A percentile compares a stretch with the other conserved stretches of the same genome.
Evolutionary conservation across 192 early-diverging fungal species (phyloP).

Genomic region (Coemansia sp.): DNA sequence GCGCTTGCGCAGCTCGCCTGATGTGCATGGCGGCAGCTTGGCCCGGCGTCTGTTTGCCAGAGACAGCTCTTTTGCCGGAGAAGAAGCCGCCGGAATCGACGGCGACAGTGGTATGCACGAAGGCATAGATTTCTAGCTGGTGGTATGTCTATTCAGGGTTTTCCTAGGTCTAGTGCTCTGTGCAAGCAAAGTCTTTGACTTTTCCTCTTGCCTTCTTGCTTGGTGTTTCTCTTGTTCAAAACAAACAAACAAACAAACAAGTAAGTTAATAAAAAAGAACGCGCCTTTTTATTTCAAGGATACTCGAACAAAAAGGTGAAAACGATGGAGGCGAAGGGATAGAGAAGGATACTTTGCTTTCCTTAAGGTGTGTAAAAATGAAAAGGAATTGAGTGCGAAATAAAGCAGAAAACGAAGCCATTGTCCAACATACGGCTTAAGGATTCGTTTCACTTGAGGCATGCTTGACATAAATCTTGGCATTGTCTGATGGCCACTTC

Average conservation of each 20-base stretch:
- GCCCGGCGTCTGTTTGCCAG: conserved; percentile 14
- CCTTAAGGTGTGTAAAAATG: too few relatives aligned
- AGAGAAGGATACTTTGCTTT: too few relatives aligned
- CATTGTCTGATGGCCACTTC: neutral
- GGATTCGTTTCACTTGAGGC: neutral
- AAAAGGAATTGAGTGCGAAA: neutral
- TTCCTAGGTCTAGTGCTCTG: neutral
- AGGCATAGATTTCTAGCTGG: conserved; percentile 10
- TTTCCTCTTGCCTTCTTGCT: neutral
- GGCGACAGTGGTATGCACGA: conserved; percentile 23
- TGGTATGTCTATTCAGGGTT: neutral
- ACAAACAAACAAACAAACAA: neutral
- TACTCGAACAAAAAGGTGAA: too few relatives aligned
- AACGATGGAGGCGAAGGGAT: too few relatives aligned
- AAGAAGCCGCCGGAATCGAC: neutral
- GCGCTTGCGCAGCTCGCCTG: conserved; percentile 39
- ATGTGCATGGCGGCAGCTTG: conserved; percentile 42
- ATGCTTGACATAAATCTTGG: neutral
- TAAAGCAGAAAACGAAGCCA: neutral
- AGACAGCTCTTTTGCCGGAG: neutral
- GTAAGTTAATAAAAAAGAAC: neutral
- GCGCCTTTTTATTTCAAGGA: too few relatives aligned
- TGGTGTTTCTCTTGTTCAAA: neutral
- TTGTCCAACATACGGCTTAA: neutral
- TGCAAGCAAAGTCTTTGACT: neutral